These are phyloP conservation scores for Penicillium sp. DNA, from an alignment of 2,329 filamentous ascomycete species.

Conservation along the genomic window DNA sequence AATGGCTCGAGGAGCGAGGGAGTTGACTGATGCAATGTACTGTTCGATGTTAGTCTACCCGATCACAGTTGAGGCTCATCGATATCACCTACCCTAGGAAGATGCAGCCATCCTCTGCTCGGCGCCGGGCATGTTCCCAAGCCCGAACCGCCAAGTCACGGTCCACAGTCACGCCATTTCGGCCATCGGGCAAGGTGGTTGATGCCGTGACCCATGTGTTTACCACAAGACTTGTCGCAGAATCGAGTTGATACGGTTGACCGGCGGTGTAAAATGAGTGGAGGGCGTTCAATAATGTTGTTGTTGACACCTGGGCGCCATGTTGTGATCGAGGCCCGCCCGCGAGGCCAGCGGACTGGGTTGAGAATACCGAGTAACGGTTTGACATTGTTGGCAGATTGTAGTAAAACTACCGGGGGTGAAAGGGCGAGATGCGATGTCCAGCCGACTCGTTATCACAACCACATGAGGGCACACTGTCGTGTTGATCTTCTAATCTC, in stretches of 20 bases:
- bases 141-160: slow-evolving; percentile 74
- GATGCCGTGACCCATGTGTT: slow-evolving; percentile 92
- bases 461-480: slow-evolving; percentile 7
- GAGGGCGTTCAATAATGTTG: slow-evolving; percentile 85
- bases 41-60: slow-evolving; percentile 41
- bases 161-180: slow-evolving; percentile 77
- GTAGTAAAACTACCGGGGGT: background rate
- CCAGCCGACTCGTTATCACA: slow-evolving; percentile 6
- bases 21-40: slow-evolving; percentile 83
- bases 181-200: slow-evolving; percentile 68
- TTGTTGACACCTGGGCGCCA: slow-evolving; percentile 82
- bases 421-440: slow-evolving; percentile 11
- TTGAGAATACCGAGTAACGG: slow-evolving; percentile 64
- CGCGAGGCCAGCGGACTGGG: slow-evolving; percentile 57
- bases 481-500: background rate
- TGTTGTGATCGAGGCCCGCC: slow-evolving; percentile 62
- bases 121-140: slow-evolving; percentile 93
- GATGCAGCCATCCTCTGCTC: slow-evolving; percentile 94
- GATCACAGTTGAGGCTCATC: background rate
- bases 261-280: slow-evolving; percentile 85
- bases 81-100: slow-evolving; percentile 71
- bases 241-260: slow-evolving; percentile 83
- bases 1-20: slow-evolving; percentile 84
- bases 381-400: slow-evolving; percentile 55
- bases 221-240: slow-evolving; percentile 86